Base-by-base conservation (phyloP, 352 stramenopile genomes). In the Pythium oligandrum region DNA sequence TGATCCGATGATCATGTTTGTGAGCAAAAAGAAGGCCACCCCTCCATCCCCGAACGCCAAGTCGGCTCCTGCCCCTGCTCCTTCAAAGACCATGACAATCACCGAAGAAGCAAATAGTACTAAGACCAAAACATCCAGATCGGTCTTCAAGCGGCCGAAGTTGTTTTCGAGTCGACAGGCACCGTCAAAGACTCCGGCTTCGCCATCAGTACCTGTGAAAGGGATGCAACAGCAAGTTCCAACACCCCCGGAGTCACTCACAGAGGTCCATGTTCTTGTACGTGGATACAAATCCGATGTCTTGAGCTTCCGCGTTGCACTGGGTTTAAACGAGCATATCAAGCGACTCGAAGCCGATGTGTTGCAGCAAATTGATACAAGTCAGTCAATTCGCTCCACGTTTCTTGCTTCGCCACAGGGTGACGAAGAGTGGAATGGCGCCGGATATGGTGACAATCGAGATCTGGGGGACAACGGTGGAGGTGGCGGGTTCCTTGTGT, bases 401-500 rank as follows among this genome's bases (percentile, higher is more conserved):
- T 26, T 42, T 42, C 38, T 8, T 42, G 38, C 38, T 42, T 12
- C 48, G 4, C 71, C 63, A 8, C 68, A 53, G 11, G 75, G 78
- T n/a, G 61, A 87, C 33, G 75, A 86, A 53, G 72, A 84, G 37
- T 73, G 73, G 51, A 69, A 82, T 44, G 57, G 53, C 5, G 61
- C 55, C 0, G 51, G 64, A 3, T 75, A 85, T 45, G 72, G 72
- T n/a, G 46, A 53, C 0, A 60, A 57, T 6, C 39, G 53, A 0
- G 55, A 57, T 45, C 60, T 68, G 5, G 58, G 56, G 1, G 61
- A 71, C 33, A 58, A 54, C 6, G 57, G 58, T 49, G 64, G 67
- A 3, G 72, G 78, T 8, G 70, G 75, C 2, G 78, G 78, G 1
- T 85, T 83, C 51, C 63, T 78, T 8, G 44, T 87, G 4, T 26